phyloP scores from a whole-genome alignment of 176 grass and related monocot genomes.

The Cenchrus fungigraminus region DNA sequence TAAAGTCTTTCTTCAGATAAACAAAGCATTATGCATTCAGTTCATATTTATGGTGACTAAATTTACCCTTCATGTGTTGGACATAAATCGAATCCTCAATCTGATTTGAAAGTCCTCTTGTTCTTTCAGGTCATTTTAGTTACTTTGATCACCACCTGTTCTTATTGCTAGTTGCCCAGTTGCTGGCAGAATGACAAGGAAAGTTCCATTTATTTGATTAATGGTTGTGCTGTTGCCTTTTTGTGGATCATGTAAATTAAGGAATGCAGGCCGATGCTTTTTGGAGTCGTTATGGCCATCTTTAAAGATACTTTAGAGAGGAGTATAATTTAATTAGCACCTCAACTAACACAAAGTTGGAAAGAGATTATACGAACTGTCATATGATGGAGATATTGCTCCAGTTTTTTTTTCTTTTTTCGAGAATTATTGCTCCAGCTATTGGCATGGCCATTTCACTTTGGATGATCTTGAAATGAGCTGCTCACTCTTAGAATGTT shows the following conservation, averaged over 20 bases:
- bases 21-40: neutral
- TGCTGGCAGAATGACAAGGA: neutral
- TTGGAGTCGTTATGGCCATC: neutral
- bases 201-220: neutral
- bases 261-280: neutral
- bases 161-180: neutral
- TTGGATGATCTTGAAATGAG: neutral
- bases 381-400: neutral
- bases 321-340: neutral
- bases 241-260: neutral
- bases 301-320: neutral
- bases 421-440: neutral
- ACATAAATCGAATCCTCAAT: neutral
- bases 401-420: no score
- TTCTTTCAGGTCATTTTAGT: neutral
- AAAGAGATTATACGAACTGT: neutral
- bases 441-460: neutral
- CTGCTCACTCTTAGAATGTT: neutral
- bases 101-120: neutral
- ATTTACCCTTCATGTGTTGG: neutral
- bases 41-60: neutral
- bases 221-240: neutral
- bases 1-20: neutral
- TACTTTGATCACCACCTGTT: neutral
- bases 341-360: neutral